Evolutionary conservation across 495 filamentous ascomycete genomes (phyloP).

Genomic region (Aspergillus nidulans): DNA sequence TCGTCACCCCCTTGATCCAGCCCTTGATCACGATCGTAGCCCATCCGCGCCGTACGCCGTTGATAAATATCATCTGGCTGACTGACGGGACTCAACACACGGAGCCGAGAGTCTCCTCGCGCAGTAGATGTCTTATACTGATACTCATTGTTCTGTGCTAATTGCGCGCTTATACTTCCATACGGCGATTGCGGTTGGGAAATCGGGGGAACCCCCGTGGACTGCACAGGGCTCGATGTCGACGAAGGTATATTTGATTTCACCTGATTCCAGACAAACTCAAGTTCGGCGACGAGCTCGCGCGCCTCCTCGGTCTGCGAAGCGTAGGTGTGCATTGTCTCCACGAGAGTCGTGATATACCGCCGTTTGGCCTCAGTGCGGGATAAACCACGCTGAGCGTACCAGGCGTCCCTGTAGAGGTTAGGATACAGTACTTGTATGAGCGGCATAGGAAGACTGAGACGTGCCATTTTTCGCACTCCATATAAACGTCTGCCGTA

Average conservation of each 20-base stretch:
- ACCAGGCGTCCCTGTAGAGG: conserved; percentile 75
- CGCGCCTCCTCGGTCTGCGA: conserved; percentile 76
- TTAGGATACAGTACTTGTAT: background rate
- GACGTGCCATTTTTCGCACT: conserved; percentile 59
- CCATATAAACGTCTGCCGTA: conserved; percentile 48
- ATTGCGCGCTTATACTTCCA: conserved; percentile 31
- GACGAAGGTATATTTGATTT: conserved; percentile 72
- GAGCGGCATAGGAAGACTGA: background rate
- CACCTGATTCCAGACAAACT: conserved; percentile 98
- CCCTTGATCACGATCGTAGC: conserved; percentile 24
- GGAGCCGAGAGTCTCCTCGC: conserved; percentile 42
- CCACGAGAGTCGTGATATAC: conserved; percentile 88
- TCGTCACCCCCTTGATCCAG: conserved; percentile 1
- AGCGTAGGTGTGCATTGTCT: conserved; percentile 94
- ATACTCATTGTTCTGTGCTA: conserved; percentile 25
- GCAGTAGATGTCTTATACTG: conserved; percentile 16
- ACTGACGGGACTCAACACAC: conserved; percentile 74
- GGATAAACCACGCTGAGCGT: conserved; percentile 69
- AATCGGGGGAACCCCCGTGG: conserved; percentile 33
- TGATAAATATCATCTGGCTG: conserved; percentile 68
- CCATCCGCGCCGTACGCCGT: conserved; percentile 26
- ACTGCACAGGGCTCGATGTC: conserved; percentile 42
- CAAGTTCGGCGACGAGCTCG: conserved; percentile 86
- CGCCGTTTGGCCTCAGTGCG: conserved; percentile 91
- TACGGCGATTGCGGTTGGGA: conserved; percentile 26